Evolutionary conservation across 768 basidiomycete species (phyloP).

Genomic region (Tremella mesenterica): DNA sequence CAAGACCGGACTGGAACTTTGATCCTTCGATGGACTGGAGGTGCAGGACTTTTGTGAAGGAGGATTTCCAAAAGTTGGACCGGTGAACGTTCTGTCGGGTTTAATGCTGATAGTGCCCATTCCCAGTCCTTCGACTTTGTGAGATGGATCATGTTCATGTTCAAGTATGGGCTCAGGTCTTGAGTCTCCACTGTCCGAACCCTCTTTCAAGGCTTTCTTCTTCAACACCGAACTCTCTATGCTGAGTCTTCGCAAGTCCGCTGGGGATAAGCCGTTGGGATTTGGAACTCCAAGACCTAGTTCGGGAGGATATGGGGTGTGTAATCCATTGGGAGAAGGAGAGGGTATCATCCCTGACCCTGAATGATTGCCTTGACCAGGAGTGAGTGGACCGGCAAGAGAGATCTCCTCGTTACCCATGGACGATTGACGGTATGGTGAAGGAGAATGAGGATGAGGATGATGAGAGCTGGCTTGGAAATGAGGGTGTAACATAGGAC

Average conservation of each 20-base stretch:
- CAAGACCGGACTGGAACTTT: no score
- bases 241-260: slow-evolving; percentile 13
- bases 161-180: neutral
- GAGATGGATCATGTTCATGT: neutral
- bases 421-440: slow-evolving; percentile 7
- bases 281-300: slow-evolving; percentile 11
- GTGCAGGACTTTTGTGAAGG: no score
- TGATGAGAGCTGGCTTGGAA: slow-evolving; percentile 7
- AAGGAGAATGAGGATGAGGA: slow-evolving; percentile 9
- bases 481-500: slow-evolving; percentile 23
- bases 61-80: no score
- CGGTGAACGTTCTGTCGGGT: no score
- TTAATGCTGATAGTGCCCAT: slow-evolving; percentile 12
- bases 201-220: slow-evolving; percentile 6
- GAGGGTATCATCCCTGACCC: neutral
- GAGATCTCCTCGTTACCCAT: neutral
- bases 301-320: slow-evolving; percentile 9
- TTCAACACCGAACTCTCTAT: slow-evolving; percentile 14
- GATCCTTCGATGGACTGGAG: no score
- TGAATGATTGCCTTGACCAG: slow-evolving; percentile 5
- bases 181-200: neutral
- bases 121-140: slow-evolving; percentile 6
- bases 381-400: slow-evolving; percentile 23
- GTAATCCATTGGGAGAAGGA: neutral
- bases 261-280: neutral